Evolutionary conservation across 345 rosid genomes (phyloP).

Genomic region (Aegle marmelos): DNA sequence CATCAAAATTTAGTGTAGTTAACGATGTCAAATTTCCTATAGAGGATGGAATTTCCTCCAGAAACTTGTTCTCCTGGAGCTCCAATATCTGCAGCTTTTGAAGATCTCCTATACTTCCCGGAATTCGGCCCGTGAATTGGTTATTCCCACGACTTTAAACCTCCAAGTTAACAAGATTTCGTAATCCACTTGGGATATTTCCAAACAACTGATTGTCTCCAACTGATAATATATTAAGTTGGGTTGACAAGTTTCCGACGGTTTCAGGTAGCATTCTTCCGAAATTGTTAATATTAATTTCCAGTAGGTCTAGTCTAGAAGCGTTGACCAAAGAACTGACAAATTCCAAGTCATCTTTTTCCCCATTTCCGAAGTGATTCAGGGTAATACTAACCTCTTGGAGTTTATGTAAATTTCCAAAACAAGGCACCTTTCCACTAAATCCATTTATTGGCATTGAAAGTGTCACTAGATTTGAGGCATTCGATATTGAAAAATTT

Average conservation of each 20-base stretch:
- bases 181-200: not conserved
- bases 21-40: constrained; percentile 14
- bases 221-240: not conserved
- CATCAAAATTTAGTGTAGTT: not conserved
- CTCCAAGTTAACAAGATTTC: not conserved
- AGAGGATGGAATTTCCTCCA: constrained; percentile 7
- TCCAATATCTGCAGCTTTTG: not conserved
- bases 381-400: too few species aligned
- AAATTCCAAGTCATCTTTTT: not conserved
- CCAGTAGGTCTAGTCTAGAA: not conserved
- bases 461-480: too few species aligned
- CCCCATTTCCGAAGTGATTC: too few species aligned
- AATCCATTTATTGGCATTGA: too few species aligned
- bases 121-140: not conserved
- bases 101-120: not conserved
- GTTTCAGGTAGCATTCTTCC: not conserved
- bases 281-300: accelerated
- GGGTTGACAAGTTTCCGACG: constrained; percentile 4
- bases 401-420: too few species aligned
- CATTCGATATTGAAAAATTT: too few species aligned
- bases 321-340: not conserved
- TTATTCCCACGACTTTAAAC: not conserved
- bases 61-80: not conserved
- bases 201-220: not conserved
- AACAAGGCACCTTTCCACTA: too few species aligned